Evolutionary conservation across 495 filamentous ascomycete species (phyloP), one percentile per base, ranked within the genome.

Genomic region (Trichoderma virens): DNA sequence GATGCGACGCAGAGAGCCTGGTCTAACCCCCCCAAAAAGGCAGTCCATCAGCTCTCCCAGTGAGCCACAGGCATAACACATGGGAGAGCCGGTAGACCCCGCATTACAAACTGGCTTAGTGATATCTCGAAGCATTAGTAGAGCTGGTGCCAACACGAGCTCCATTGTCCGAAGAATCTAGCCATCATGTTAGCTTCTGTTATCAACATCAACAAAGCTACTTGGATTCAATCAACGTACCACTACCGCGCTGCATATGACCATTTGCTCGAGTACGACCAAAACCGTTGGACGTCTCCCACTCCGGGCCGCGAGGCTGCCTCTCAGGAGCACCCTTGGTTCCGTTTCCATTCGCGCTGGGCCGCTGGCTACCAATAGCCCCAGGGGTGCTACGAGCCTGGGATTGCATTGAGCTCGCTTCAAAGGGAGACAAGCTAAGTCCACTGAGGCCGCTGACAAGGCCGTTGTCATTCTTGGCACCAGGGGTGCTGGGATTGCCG

Each of bases 301-400:
- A 92, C 66, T 96, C 92, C 43, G 92, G 91, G 41, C 90, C 91
- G 69, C 88, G 85, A 60, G 92, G 91, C 74, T 96, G 91, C 66
- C 92, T 82, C 67, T 93, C 85, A 60, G 90, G 90, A 65, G 87
- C 83, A 72, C 86, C 88, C 65, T 86, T 85, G 62, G 82, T 82
- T 66, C 81, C 82, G 68, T 76, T 78, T 56, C 85, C 80, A 70
- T 86, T 88, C 69, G 86, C 82, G 65, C 86, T 81, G 28, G 90
- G 85, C 66, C 92, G 86, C 72, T 96, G 92, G 74, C 92, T 92
- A 66, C 92, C 91, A 70, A 95, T 96, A 43, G 91, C 85, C 2
- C 90, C 92, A 32, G 90, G 76, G 18, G 78, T 73, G 51, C 66
- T 65, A 20, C 73, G 73, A 60, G 71, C 67, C 54, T 73, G 73